Conservation (phyloP, 2,329 filamentous ascomycete species). For the Hymenotorrendiella dingleyae region DNA sequence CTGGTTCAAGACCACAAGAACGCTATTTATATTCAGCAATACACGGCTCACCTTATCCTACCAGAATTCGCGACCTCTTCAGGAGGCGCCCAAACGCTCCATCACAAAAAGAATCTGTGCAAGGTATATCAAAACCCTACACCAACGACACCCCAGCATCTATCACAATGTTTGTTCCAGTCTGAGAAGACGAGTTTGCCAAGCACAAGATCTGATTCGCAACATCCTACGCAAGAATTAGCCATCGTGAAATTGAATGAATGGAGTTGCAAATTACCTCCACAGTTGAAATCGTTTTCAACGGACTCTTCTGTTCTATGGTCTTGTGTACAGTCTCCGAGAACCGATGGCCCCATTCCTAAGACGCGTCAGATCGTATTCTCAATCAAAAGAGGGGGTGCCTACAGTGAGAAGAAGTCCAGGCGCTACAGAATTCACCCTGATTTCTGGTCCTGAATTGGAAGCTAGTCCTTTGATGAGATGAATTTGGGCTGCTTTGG, state of each 20-base stretch:
- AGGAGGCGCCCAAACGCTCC: too few relatives aligned
- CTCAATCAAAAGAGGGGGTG: not conserved
- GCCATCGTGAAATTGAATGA: not conserved
- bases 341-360: slow-evolving; percentile 25
- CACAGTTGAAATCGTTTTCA: slow-evolving; percentile 20
- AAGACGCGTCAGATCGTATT: slow-evolving; percentile 7
- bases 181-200: slow-evolving; percentile 44
- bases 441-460: slow-evolving; percentile 47
- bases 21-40: too few relatives aligned
- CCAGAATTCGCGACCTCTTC: too few relatives aligned
- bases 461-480: slow-evolving; percentile 48
- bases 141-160: slow-evolving; percentile 5
- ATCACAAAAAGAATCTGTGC: too few relatives aligned
- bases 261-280: slow-evolving; percentile 12
- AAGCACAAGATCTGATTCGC: slow-evolving; percentile 41
- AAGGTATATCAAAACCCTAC: too few relatives aligned
- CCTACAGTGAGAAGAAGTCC: slow-evolving; percentile 45
- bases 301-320: slow-evolving; percentile 15
- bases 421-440: slow-evolving; percentile 54
- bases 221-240: slow-evolving; percentile 6
- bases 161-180: slow-evolving; percentile 21
- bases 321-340: slow-evolving; percentile 15
- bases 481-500: slow-evolving; percentile 67
- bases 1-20: too few relatives aligned
- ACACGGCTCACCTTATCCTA: too few relatives aligned